These are phyloP conservation scores for Aspergillus bombycis DNA, from an alignment of 2,329 filamentous ascomycete species.

Conservation along the genomic window DNA sequence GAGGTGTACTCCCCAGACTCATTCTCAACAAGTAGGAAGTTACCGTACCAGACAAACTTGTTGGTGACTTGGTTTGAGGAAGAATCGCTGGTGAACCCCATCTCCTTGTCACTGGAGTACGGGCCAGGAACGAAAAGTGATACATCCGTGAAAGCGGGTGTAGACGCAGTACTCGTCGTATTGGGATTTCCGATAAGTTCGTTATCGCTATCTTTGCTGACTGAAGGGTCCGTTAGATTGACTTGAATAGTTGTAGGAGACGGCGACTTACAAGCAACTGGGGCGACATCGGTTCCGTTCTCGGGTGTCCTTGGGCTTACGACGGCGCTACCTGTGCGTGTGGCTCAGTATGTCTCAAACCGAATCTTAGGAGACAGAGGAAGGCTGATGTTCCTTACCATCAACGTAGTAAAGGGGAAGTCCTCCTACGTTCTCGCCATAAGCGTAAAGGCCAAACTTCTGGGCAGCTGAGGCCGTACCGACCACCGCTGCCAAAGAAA, in stretches of 20 bases:
- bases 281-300: background rate
- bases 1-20: constrained; percentile 16
- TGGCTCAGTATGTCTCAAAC: background rate
- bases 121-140: constrained; percentile 13
- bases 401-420: constrained; percentile 17
- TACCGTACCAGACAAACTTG: constrained; percentile 20
- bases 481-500: background rate
- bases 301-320: background rate
- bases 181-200: constrained; percentile 17
- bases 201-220: background rate
- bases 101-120: constrained; percentile 9
- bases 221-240: background rate
- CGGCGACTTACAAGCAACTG: background rate
- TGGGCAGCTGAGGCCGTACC: background rate
- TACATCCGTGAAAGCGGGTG: constrained; percentile 5
- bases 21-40: constrained; percentile 17
- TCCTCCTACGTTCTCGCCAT: constrained; percentile 17
- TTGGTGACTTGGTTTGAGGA: constrained; percentile 10
- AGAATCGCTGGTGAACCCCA: constrained; percentile 11
- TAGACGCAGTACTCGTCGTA: background rate
- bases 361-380: background rate
- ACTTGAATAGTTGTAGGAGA: no score
- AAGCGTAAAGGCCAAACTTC: constrained; percentile 14
- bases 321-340: background rate
- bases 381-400: background rate